phyloP scores from a whole-genome alignment of 2,329 filamentous ascomycete species.

The Pseudonectria buxi region DNA sequence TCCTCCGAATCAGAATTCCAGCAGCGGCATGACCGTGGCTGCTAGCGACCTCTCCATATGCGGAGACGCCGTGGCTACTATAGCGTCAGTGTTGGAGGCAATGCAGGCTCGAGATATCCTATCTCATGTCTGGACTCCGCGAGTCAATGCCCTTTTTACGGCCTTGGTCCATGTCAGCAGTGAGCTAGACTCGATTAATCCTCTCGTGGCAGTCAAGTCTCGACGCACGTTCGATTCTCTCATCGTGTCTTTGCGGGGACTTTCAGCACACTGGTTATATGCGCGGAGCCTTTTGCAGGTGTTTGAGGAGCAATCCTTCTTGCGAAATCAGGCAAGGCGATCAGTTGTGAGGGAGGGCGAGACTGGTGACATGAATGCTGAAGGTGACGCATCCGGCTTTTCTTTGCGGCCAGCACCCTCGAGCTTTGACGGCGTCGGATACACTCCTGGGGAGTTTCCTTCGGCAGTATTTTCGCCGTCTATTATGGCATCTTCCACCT shows the following conservation, averaged over 20 bases:
- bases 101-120: constrained; percentile 16
- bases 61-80: constrained; percentile 20
- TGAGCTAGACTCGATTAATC: constrained; percentile 22
- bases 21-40: constrained; percentile 5
- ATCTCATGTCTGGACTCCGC: constrained; percentile 22
- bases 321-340: constrained; percentile 6
- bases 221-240: constrained; percentile 23
- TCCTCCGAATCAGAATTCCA: constrained; percentile 13
- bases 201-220: constrained; percentile 25
- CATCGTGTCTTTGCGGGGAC: constrained; percentile 20
- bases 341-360: constrained; percentile 4
- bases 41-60: constrained; percentile 25
- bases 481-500: background rate
- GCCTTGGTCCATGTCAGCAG: constrained; percentile 23
- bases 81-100: constrained; percentile 25
- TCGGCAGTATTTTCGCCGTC: constrained; percentile 6
- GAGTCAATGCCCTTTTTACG: constrained; percentile 25
- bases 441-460: constrained; percentile 1
- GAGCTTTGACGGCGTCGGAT: constrained; percentile 1
- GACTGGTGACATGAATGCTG: background rate
- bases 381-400: constrained; percentile 7
- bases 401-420: constrained; percentile 14
- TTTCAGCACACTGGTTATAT: constrained; percentile 26
- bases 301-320: constrained; percentile 20
- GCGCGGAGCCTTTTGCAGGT: constrained; percentile 24